A percentile compares a stretch with the other conserved stretches of the same genome.
Conservation (phyloP, 2,329 filamentous ascomycete genomes). For the Exophiala calicioides region DNA sequence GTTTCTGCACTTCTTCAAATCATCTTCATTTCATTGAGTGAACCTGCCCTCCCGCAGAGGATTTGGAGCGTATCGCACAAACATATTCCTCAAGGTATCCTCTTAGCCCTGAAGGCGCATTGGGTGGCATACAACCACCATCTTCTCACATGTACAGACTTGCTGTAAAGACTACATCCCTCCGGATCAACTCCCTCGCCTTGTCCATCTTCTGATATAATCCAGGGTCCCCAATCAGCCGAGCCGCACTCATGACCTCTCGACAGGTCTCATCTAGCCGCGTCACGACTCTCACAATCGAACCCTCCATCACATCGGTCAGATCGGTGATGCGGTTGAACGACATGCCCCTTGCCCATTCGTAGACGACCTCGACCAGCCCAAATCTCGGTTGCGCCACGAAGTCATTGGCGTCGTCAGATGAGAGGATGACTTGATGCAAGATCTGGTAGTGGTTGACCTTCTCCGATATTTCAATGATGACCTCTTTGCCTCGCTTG, state of each 20-base stretch:
- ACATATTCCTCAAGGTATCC: no score
- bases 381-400: conserved; percentile 84
- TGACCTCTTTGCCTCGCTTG: conserved; percentile 78
- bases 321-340: conserved; percentile 97
- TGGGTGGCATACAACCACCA: no score
- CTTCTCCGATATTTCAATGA: conserved; percentile 87
- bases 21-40: no score
- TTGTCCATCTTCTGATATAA: conserved; percentile 96
- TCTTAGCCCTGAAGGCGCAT: no score
- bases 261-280: conserved; percentile 92
- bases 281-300: conserved; percentile 93
- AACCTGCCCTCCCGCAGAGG: no score
- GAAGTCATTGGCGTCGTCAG: conserved; percentile 91
- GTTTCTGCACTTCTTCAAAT: no score
- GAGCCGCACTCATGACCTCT: conserved; percentile 94
- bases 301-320: conserved; percentile 95
- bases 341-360: conserved; percentile 96
- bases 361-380: conserved; percentile 95
- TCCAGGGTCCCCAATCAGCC: conserved; percentile 90
- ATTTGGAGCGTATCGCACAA: no score
- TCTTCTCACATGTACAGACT: conserved; percentile 75
- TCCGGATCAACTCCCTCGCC: conserved; percentile 96
- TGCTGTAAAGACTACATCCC: conserved; percentile 88
- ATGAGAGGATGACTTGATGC: conserved; percentile 87
- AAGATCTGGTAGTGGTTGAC: conserved; percentile 86